These are phyloP conservation scores for Chlorencoelia australis DNA, from an alignment of 2,329 filamentous ascomycete species.

Conservation along the genomic window DNA sequence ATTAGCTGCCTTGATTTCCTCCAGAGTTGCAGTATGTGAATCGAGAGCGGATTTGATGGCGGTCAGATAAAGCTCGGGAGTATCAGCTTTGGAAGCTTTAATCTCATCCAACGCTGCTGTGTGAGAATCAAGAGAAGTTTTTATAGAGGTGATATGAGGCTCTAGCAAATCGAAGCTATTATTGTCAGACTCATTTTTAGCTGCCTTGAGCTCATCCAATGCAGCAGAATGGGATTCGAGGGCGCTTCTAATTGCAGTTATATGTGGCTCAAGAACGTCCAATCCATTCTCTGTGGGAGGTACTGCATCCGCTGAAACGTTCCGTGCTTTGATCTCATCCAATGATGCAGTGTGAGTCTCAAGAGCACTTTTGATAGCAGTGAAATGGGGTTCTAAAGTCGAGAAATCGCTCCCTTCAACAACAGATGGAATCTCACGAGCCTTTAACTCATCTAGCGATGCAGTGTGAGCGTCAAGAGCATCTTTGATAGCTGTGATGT, in stretches of 20 bases:
- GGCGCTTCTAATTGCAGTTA: conserved; percentile 12
- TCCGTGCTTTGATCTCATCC: conserved; percentile 10
- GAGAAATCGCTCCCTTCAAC: too few relatives aligned
- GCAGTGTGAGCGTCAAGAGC: conserved; percentile 14
- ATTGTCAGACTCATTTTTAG: conserved; percentile 5
- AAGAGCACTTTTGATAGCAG: conserved; percentile 15
- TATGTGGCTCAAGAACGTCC: conserved; percentile 1
- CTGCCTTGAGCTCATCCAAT: conserved; percentile 14
- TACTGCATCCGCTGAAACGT: neutral
- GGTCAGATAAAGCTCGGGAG: conserved; percentile 10
- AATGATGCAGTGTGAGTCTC: conserved; percentile 12
- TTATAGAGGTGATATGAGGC: conserved; percentile 9
- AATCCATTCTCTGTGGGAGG: neutral
- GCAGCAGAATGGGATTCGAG: conserved; percentile 9
- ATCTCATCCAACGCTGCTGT: conserved; percentile 4
- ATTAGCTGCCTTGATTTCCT: conserved; percentile 14
- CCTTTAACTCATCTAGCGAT: conserved; percentile 13
- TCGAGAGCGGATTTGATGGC: conserved; percentile 20
- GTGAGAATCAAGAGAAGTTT: conserved; percentile 4
- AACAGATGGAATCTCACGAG: too few relatives aligned
- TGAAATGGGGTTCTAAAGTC: conserved; percentile 15
- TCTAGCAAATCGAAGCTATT: conserved; percentile 5
- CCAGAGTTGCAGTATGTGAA: conserved; percentile 9
- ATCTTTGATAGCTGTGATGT: conserved; percentile 15
- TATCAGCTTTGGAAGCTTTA: conserved; percentile 1